Conservation (phyloP, 2,329 filamentous ascomycete species). For the Neopestalotiopsis rosae region DNA sequence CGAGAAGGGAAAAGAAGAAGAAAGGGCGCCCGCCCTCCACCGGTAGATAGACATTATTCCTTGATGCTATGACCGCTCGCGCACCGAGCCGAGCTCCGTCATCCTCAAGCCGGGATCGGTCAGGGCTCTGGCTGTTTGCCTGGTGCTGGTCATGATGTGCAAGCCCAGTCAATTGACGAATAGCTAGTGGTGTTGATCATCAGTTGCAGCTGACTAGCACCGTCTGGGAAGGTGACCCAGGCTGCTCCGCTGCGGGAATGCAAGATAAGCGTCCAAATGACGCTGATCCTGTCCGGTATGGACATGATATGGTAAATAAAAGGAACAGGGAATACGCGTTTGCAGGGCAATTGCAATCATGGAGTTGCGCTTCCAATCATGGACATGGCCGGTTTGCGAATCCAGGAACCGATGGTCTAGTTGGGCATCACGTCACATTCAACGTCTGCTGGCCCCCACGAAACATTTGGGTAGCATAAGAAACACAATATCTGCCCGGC, state of each 20-base stretch:
- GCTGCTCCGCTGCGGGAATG: constrained; percentile 1
- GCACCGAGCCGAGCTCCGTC: constrained; percentile 4
- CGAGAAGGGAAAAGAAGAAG: background rate
- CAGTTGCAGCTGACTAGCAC: constrained; percentile 6
- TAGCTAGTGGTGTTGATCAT: background rate
- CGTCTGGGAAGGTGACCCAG: constrained; percentile 1
- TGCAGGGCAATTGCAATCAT: background rate
- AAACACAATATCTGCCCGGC: background rate
- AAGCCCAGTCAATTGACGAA: background rate
- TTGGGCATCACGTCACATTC: background rate
- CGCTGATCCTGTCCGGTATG: background rate
- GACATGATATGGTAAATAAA: background rate
- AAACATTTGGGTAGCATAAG: background rate
- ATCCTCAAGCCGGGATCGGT: constrained; percentile 4
- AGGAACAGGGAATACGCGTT: background rate
- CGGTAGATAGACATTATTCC: background rate
- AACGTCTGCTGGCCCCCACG: background rate
- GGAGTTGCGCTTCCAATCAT: too few species aligned
- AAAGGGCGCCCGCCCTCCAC: background rate
- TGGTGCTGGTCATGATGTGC: background rate
- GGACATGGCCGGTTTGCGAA: too few species aligned
- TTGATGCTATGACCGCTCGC: background rate
- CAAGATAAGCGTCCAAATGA: constrained; percentile 8
- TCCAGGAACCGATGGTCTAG: background rate
- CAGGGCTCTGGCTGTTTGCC: background rate